phyloP scores from a whole-genome alignment of 1,139 yeast genomes.

The Zhuliangozyma blackwelliae region DNA sequence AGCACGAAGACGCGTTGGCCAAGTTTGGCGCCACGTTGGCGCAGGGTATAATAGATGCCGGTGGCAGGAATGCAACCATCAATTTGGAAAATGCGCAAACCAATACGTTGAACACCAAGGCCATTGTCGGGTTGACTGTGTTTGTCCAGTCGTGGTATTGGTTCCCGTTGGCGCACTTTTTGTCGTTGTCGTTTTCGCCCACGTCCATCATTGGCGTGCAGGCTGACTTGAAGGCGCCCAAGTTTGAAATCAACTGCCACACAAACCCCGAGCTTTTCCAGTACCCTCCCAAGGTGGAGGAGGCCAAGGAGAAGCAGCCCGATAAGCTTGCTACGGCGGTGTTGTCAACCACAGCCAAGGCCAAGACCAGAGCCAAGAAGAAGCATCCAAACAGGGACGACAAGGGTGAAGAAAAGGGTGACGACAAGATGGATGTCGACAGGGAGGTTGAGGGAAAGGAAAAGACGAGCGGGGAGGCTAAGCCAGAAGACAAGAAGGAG shows the following conservation, averaged over 20 bases:
- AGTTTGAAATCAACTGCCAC: slow-evolving; percentile 76
- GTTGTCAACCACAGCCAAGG: slow-evolving; percentile 86
- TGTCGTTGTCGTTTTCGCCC: slow-evolving; percentile 88
- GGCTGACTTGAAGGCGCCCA: slow-evolving; percentile 79
- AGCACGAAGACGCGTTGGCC: slow-evolving; percentile 95
- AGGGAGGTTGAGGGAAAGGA: slow-evolving; percentile 17
- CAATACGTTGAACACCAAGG: slow-evolving; percentile 83
- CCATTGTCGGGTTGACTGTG: slow-evolving; percentile 86
- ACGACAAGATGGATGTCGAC: slow-evolving; percentile 12
- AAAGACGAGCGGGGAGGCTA: slow-evolving; percentile 14
- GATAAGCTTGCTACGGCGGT: slow-evolving; percentile 93
- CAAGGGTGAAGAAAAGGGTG: slow-evolving; percentile 14
- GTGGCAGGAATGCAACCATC: slow-evolving; percentile 97
- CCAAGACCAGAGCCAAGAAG: slow-evolving; percentile 87
- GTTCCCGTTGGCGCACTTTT: slow-evolving; percentile 95
- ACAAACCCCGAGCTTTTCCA: slow-evolving; percentile 76
- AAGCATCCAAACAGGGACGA: slow-evolving; percentile 50
- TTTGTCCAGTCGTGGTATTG: slow-evolving; percentile 97
- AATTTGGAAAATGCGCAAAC: slow-evolving; percentile 87
- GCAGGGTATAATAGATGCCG: slow-evolving; percentile 97
- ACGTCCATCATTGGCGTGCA: slow-evolving; percentile 87
- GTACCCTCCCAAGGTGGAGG: slow-evolving; percentile 88
- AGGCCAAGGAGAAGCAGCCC: slow-evolving; percentile 74
- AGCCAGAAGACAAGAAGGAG: slow-evolving; percentile 16
- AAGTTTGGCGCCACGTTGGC: slow-evolving; percentile 97